Percentiles rank a stretch among this genome's conserved stretches.
phyloP scores from a whole-genome alignment of 306 rosid genomes.

The Clitoria ternatea region DNA sequence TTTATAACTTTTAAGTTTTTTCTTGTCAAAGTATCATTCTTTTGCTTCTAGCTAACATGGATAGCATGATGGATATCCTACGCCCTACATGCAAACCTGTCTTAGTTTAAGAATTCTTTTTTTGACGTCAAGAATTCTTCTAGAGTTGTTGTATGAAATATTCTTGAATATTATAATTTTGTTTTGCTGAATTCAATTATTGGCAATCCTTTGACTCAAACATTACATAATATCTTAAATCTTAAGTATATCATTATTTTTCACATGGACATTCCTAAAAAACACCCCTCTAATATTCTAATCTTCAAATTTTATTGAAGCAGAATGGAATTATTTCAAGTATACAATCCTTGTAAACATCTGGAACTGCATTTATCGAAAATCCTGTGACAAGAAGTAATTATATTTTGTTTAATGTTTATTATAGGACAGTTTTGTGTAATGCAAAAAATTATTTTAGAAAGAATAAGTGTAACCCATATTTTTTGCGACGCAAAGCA shows the following conservation, averaged over 20 bases:
- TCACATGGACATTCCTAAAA: neutral
- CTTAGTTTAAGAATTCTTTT: constrained; percentile 2
- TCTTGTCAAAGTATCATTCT: neutral
- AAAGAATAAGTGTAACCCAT: neutral
- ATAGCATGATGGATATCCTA: neutral
- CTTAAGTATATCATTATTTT: neutral
- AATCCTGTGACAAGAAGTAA: neutral
- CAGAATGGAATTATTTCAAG: neutral
- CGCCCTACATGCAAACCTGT: constrained; percentile 1
- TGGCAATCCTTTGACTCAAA: neutral
- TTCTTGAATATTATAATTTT: neutral
- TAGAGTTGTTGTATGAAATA: neutral
- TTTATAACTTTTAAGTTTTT: neutral
- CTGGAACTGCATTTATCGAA: neutral
- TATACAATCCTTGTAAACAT: neutral
- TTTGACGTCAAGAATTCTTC: neutral
- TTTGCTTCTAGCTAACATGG: neutral
- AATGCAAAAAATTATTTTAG: neutral
- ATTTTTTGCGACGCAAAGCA: neutral
- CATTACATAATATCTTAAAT: neutral
- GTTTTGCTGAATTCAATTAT: constrained; percentile 2
- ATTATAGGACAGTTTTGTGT: neutral
- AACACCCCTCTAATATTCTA: neutral
- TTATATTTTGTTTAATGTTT: neutral
- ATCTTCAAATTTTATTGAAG: neutral